Evolutionary conservation across 371 early-diverging fungal genomes (phyloP), one percentile per base, ranked within the genome.

Genomic region (Mucor lusitanicus): DNA sequence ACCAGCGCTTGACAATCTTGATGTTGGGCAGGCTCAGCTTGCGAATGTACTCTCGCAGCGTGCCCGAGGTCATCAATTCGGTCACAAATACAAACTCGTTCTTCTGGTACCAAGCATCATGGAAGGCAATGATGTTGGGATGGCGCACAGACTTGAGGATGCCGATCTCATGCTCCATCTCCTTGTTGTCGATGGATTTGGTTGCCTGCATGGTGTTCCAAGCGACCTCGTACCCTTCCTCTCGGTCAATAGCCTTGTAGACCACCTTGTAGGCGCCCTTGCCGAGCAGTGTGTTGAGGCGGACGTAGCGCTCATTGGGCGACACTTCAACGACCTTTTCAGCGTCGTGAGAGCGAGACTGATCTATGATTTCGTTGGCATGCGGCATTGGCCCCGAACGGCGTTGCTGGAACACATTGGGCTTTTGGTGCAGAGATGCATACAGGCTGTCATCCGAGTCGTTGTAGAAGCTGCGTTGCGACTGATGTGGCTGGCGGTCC

Each of bases 51-150:
- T 87, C 87, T 63, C 88, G 74, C 60, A 92, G 76, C 23, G 94
- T 96, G 27, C 97, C 97, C 5, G 93, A 92, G 3, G 95, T 94
- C 96, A 97, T 97, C 53, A 96, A 83, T 81, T 97, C 97, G 8
- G 97, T 96, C 60, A 97, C 92, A 79, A 96, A 96, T 61, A 88
- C 87, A 61, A 92, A 89, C 64, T 91, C 88, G 25, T 83, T 85
- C 60, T 91, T 81, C 68, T 81, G 79, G 71, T 86, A 88, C 95
- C 95, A 94, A 60, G 88, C 90, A 69, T 94, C 92, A 68, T 89
- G 89, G 61, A 94, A 90, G 65, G 88, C 88, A 76, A 97, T 95
- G 70, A 97, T 95, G 71, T 94, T 93, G 19, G 91, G 91, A 73
- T 94, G 94, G 39, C 92, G 86, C 19, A 97, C 87, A 21, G 82